Evolutionary conservation across 2,329 filamentous ascomycete genomes (phyloP).

Genomic region (Fusarium euwallaceae): DNA sequence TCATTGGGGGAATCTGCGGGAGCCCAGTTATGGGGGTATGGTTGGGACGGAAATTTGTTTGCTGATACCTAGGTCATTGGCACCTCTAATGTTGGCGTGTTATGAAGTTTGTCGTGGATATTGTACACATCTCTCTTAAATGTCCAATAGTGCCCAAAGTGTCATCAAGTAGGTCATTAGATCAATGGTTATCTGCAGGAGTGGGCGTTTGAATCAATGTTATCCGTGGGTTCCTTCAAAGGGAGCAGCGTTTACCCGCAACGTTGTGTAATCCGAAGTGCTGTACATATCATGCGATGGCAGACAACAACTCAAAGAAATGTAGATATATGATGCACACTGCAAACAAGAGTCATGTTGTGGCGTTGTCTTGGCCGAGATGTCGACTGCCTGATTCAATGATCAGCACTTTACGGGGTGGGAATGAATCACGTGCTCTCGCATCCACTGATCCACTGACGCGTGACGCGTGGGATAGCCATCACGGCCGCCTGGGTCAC

Average conservation of each 20-base stretch:
- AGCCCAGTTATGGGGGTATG: background rate
- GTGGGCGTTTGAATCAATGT: background rate
- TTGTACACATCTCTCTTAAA: background rate
- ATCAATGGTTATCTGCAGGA: background rate
- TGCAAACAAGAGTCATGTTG: background rate
- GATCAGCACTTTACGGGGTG: constrained; percentile 5
- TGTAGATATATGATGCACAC: background rate
- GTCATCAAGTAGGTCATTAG: background rate
- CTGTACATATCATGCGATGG: background rate
- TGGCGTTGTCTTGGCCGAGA: background rate
- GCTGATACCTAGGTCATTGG: background rate
- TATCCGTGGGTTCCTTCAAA: background rate
- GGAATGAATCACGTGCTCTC: constrained; percentile 45
- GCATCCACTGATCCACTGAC: constrained; percentile 53
- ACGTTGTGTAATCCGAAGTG: background rate
- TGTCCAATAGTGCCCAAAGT: background rate
- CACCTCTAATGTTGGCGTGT: background rate
- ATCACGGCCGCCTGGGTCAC: constrained; percentile 29
- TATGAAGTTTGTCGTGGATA: background rate
- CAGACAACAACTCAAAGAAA: background rate
- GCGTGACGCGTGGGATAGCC: constrained; percentile 46
- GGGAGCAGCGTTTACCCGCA: background rate
- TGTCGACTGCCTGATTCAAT: constrained; percentile 18
- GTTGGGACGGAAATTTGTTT: background rate
- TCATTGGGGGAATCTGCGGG: background rate